Evolutionary conservation across 345 rosid species (phyloP), one percentile per base, ranked within the genome.

Genomic region (Laguncularia racemosa): DNA sequence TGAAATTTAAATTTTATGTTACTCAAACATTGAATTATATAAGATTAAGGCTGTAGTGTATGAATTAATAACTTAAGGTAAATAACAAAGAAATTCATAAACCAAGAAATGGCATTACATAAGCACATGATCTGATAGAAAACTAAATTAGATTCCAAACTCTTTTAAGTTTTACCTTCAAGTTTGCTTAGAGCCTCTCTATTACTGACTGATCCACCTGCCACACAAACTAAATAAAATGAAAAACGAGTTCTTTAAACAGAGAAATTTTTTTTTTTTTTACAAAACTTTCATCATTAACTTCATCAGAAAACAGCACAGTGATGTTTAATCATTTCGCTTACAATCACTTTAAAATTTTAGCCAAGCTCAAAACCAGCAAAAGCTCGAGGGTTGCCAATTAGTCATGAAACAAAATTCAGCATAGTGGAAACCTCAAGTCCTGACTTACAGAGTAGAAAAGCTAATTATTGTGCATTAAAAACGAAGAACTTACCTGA

Each of bases 401-500:
- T 0, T 9, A 33, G 11, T 33, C 40, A 9, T 9, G 40, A 33
- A 1, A 33, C 9, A 9, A 33, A 33, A 6, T 16, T 17, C 20
- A 16, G 20, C 16, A 9, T 2, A 4, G 12, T 20, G 20, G 2
- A 6, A 20, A 50, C 20, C 52, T 48, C 11, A 10, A 16, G 18
- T 20, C 20, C 16, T 21, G 60, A 12, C 1, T 20, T 0, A 49
- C 20, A 33, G 17, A 23, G 56, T 17, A 14, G 7, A 20, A 7
- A 19, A 26, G 62, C 12, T 16, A 55, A 26, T 26, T 6, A 16
- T n/a, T 59, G 20, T 15, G 44, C 55, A 55, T 60, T 52, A 49
- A 59, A 12, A 49, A 67, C 49, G 53, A 17, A 59, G 47, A 53
- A 67, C 81, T 62, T 54, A 85, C 88, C 92, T 80, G 92, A 72